Evolutionary conservation across 352 stramenopile species (phyloP).

Genomic region (Pythium aristosporum): DNA sequence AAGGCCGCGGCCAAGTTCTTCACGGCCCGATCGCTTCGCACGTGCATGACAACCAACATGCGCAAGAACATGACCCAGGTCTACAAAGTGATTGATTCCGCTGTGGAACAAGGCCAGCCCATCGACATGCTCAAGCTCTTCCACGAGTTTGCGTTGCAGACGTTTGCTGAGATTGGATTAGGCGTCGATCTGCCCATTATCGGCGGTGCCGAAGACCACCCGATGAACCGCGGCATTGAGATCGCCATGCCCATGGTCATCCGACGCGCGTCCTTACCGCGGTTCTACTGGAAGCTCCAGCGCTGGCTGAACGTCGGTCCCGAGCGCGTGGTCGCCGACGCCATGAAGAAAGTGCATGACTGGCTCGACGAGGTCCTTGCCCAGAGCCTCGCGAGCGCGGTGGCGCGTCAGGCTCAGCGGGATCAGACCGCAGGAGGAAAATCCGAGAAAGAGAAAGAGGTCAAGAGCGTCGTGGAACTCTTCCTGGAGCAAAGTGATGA

Average conservation of each 20-base stretch:
- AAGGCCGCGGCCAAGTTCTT: constrained; percentile 35
- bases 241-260: constrained; percentile 44
- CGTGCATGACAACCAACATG: constrained; percentile 20
- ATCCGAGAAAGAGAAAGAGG: not conserved
- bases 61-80: constrained; percentile 20
- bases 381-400: constrained; percentile 16
- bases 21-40: constrained; percentile 26
- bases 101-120: not conserved
- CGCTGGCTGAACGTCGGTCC: constrained; percentile 32
- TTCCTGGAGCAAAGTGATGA: constrained; percentile 20
- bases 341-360: constrained; percentile 34
- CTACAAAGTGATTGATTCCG: constrained; percentile 19
- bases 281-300: constrained; percentile 6
- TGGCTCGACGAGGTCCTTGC: constrained; percentile 45
- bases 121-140: constrained; percentile 35
- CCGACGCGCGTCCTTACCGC: constrained; percentile 35
- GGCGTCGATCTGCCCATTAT: constrained; percentile 46
- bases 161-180: constrained; percentile 50
- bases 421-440: no score
- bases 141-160: constrained; percentile 51
- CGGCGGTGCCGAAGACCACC: constrained; percentile 31
- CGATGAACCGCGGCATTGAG: constrained; percentile 48
- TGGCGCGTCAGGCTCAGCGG: not conserved
- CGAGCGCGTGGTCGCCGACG: constrained; percentile 35
- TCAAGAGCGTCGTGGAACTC: constrained; percentile 24